Conservation (phyloP, 352 stramenopile genomes). For the Phytophthora syringae region DNA sequence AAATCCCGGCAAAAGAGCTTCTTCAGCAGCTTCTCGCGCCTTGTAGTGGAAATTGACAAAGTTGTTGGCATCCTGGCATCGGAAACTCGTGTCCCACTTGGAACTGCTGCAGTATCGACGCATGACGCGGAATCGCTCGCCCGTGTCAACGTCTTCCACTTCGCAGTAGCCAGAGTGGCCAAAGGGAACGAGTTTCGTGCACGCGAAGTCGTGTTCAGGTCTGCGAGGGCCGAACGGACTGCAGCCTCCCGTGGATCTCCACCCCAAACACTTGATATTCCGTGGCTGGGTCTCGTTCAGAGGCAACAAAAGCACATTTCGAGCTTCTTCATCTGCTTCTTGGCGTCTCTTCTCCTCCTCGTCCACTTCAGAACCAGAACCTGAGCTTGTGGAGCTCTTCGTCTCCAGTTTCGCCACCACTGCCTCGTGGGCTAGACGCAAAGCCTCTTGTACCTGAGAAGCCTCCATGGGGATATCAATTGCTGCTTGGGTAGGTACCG, state of each 20-base stretch:
- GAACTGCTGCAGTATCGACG: slow-evolving; percentile 44
- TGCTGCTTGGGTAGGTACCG: slow-evolving; percentile 22
- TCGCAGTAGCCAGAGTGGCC: slow-evolving; percentile 56
- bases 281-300: slow-evolving; percentile 28
- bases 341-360: slow-evolving; percentile 16
- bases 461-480: slow-evolving; percentile 29
- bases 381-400: slow-evolving; percentile 10
- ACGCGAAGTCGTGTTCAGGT: slow-evolving; percentile 27
- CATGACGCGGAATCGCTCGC: slow-evolving; percentile 48
- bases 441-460: slow-evolving; percentile 21
- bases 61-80: slow-evolving; percentile 52
- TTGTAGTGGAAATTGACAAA: slow-evolving; percentile 52
- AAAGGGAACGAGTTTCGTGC: slow-evolving; percentile 21
- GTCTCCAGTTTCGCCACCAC: slow-evolving; percentile 26
- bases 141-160: slow-evolving; percentile 38
- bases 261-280: slow-evolving; percentile 35
- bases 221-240: slow-evolving; percentile 33
- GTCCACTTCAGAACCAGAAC: slow-evolving; percentile 6
- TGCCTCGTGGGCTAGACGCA: slow-evolving; percentile 19
- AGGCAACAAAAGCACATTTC: slow-evolving; percentile 38
- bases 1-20: slow-evolving; percentile 22
- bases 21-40: slow-evolving; percentile 22
- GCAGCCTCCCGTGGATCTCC: slow-evolving; percentile 33
- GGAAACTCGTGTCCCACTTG: slow-evolving; percentile 42
- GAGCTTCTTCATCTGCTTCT: slow-evolving; percentile 42